These are phyloP conservation scores for Collybia mongolica DNA, from an alignment of 768 basidiomycete species.

Conservation along the genomic window DNA sequence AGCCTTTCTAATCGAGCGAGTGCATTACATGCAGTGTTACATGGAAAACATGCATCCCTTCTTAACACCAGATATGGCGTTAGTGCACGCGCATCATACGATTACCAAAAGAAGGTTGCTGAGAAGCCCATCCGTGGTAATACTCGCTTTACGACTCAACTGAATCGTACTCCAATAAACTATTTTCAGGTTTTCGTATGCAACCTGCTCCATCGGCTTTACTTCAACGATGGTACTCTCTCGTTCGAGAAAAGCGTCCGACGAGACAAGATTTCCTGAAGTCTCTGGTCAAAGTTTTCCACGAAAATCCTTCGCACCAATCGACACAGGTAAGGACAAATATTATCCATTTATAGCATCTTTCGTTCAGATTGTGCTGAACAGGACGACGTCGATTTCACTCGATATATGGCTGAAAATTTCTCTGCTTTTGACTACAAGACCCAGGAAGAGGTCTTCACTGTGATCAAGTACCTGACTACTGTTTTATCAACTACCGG, in stretches of 20 bases:
- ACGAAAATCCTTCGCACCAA: slow-evolving; percentile 58
- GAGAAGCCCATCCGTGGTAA: slow-evolving; percentile 53
- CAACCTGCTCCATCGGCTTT: slow-evolving; percentile 69
- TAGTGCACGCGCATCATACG: slow-evolving; percentile 79
- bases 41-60: slow-evolving; percentile 86
- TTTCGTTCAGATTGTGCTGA: not conserved
- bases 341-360: not conserved
- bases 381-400: slow-evolving; percentile 82
- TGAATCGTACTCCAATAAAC: not conserved
- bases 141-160: slow-evolving; percentile 3
- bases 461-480: slow-evolving; percentile 80
- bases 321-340: slow-evolving; percentile 51
- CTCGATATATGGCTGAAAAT: slow-evolving; percentile 94
- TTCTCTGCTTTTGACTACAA: slow-evolving; percentile 92
- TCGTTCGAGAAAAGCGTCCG: slow-evolving; percentile 88
- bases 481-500: slow-evolving; percentile 75
- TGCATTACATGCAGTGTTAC: slow-evolving; percentile 76
- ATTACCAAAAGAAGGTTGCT: slow-evolving; percentile 70
- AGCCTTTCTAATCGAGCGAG: slow-evolving; percentile 72
- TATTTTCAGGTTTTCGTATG: slow-evolving; percentile 57
- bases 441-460: slow-evolving; percentile 89
- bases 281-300: slow-evolving; percentile 78
- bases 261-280: slow-evolving; percentile 86
- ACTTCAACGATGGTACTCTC: slow-evolving; percentile 86
- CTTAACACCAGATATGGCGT: slow-evolving; percentile 83